These are phyloP conservation scores for Alternaria triticina DNA, from an alignment of 2,329 filamentous ascomycete genomes.

Conservation along the genomic window DNA sequence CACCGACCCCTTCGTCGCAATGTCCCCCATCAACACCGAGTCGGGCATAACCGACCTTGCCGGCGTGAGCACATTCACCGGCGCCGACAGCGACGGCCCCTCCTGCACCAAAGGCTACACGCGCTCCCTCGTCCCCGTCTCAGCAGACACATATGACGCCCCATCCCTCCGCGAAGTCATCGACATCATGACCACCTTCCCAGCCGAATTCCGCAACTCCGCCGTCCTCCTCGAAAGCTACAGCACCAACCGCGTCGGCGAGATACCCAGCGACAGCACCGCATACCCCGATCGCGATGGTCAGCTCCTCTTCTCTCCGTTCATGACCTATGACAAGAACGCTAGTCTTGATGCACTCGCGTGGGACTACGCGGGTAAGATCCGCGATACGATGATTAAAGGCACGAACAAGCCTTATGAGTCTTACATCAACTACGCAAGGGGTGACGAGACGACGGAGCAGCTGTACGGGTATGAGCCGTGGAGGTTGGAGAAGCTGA, in stretches of 20 bases:
- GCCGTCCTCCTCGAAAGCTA: conserved; percentile 29
- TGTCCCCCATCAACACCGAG: conserved; percentile 16
- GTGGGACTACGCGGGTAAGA: conserved; percentile 10
- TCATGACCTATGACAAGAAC: conserved; percentile 22
- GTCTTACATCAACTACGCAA: conserved; percentile 46
- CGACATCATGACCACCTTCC: conserved; percentile 18
- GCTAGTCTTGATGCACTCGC: conserved; percentile 20
- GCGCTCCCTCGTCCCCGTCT: conserved; percentile 16
- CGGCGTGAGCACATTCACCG: conserved; percentile 16
- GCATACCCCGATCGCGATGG: conserved; percentile 26
- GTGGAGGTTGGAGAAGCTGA: conserved; percentile 42
- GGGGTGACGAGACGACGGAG: conserved; percentile 36
- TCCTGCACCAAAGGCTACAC: conserved; percentile 24
- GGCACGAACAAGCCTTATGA: conserved; percentile 11
- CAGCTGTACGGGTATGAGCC: conserved; percentile 43
- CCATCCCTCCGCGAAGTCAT: conserved; percentile 19
- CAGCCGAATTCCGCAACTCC: conserved; percentile 11
- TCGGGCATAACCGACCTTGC: conserved; percentile 20
- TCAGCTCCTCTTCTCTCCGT: conserved; percentile 16
- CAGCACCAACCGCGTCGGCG: conserved; percentile 16
- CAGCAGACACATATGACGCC: conserved; percentile 10
- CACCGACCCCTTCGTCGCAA: conserved; percentile 21
- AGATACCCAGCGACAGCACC: conserved; percentile 20
- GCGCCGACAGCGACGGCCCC: conserved; percentile 11
- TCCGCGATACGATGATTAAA: conserved; percentile 15